These are phyloP conservation scores for Eremothecium coryli DNA, from an alignment of 1,139 yeast species.

Conservation along the genomic window DNA sequence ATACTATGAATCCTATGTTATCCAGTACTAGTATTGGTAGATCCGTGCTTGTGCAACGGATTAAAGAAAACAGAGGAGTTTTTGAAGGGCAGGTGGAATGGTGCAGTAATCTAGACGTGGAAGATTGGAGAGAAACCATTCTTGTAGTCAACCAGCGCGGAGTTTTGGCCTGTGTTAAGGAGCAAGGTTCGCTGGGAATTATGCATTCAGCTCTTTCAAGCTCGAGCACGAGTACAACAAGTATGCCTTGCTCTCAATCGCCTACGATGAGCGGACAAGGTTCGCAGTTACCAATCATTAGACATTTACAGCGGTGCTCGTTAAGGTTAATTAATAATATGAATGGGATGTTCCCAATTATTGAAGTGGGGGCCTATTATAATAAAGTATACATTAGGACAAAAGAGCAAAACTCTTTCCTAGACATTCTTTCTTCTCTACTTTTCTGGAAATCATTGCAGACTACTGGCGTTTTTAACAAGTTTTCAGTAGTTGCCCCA, in stretches of 20 bases:
- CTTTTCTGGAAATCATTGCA: constrained; percentile 58
- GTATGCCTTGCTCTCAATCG: constrained; percentile 2
- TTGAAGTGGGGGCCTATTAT: constrained; percentile 41
- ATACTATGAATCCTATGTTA: too few relatives aligned
- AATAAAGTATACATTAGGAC: constrained; percentile 41
- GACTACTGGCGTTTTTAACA: constrained; percentile 49
- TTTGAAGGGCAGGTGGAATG: constrained; percentile 29
- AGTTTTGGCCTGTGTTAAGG: constrained; percentile 11
- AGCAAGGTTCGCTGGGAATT: neutral
- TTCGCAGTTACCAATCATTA: constrained; percentile 24
- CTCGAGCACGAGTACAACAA: too few relatives aligned
- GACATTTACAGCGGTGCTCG: constrained; percentile 34
- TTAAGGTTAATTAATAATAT: constrained; percentile 22
- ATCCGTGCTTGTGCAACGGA: constrained; percentile 6
- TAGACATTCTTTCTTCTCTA: constrained; percentile 42
- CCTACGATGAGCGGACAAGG: neutral
- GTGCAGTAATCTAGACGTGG: constrained; percentile 18
- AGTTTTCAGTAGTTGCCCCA: constrained; percentile 28
- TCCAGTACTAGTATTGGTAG: too few relatives aligned
- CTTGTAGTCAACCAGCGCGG: constrained; percentile 23
- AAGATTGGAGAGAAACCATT: constrained; percentile 20
- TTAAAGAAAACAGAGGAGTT: constrained; percentile 20
- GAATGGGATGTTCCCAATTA: constrained; percentile 34
- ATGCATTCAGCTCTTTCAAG: neutral
- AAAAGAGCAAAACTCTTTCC: constrained; percentile 38